Evolutionary conservation across 108 stramenopile species (phyloP).

Genomic region (Cylindrotheca closterium): DNA sequence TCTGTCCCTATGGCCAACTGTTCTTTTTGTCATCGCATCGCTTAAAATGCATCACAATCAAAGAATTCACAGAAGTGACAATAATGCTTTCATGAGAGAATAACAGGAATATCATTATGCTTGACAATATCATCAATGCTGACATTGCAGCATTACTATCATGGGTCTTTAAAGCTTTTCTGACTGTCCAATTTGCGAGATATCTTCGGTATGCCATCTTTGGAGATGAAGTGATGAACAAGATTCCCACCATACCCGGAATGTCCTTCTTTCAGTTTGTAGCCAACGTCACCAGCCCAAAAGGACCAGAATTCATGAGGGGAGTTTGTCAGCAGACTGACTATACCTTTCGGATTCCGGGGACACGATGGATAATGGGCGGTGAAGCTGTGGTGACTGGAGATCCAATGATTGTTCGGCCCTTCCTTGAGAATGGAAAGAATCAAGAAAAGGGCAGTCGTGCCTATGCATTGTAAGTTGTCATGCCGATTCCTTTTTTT

Average conservation of each 20-base stretch:
- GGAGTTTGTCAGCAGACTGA: neutral
- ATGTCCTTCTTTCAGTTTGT: neutral
- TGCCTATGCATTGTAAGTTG: neutral
- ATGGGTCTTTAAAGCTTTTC: neutral
- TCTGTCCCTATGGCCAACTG: no score
- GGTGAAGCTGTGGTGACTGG: neutral
- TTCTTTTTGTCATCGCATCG: no score
- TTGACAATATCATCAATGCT: no score
- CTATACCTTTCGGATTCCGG: constrained; percentile 2
- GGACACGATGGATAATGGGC: neutral
- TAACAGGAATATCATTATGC: no score
- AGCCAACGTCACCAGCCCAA: neutral
- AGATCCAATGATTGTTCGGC: neutral
- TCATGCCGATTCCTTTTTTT: no score
- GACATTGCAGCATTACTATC: neutral
- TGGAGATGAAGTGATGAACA: neutral
- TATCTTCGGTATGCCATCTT: neutral
- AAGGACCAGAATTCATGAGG: neutral
- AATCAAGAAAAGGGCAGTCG: neutral
- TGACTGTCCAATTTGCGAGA: neutral
- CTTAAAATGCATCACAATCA: no score
- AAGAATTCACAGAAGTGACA: no score
- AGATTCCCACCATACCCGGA: neutral
- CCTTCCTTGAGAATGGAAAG: neutral
- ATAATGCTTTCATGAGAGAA: no score